phyloP scores from a whole-genome alignment of 257 asterid species.

The Przewalskia tangutica region DNA sequence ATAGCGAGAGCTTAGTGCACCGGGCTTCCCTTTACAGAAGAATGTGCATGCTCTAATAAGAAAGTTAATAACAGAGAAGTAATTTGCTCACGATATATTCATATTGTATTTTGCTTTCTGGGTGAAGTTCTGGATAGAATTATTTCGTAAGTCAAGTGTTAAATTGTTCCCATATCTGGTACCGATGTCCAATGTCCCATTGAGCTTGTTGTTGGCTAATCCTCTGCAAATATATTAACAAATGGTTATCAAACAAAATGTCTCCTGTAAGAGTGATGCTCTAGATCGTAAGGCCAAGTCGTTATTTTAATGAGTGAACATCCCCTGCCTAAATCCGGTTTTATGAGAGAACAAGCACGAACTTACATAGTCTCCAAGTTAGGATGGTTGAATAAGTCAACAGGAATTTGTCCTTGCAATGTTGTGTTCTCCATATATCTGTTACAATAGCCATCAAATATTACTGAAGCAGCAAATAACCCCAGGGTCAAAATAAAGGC shows the following conservation, averaged over 20 bases:
- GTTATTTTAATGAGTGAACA: background rate
- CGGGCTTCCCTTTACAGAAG: background rate
- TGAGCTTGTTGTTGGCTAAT: slow-evolving; percentile 52
- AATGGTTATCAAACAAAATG: background rate
- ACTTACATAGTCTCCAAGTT: slow-evolving; percentile 70
- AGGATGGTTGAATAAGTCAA: slow-evolving; percentile 40
- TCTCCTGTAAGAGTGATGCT: background rate
- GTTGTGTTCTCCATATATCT: slow-evolving; percentile 59
- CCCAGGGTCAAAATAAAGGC: background rate
- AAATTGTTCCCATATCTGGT: slow-evolving; percentile 43
- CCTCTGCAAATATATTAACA: slow-evolving; percentile 30
- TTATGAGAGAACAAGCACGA: background rate
- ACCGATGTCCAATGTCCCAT: slow-evolving; percentile 60
- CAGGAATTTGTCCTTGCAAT: slow-evolving; percentile 56
- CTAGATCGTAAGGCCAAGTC: background rate
- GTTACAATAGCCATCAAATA: slow-evolving; percentile 10
- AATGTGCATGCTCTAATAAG: background rate
- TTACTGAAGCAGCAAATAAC: slow-evolving; percentile 5
- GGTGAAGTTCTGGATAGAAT: slow-evolving; percentile 36
- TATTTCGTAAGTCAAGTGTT: slow-evolving; percentile 60
- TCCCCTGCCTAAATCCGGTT: background rate
- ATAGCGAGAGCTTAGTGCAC: too few species aligned
- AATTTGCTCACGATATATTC: slow-evolving; percentile 32
- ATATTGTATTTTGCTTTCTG: slow-evolving; percentile 38
- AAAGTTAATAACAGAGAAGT: background rate